Evolutionary conservation across 305 asterid genomes (phyloP).

Genomic region (Galium porrigens): DNA sequence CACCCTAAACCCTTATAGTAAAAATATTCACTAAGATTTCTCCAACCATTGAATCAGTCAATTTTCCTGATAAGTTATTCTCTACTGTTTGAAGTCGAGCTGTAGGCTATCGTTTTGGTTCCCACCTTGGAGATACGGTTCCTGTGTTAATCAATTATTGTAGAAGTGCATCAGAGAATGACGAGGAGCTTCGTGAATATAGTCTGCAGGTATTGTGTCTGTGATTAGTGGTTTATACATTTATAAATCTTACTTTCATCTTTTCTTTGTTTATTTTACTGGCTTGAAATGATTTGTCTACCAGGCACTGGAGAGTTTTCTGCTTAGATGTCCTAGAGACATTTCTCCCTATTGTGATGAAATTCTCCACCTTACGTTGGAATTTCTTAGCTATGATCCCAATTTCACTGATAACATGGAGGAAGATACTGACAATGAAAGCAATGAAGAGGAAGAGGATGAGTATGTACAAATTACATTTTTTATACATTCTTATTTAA

Average conservation of each 20-base stretch:
- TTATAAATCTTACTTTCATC: not conserved
- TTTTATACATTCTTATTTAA: constrained; percentile 10
- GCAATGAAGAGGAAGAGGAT: constrained; percentile 80
- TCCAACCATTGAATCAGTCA: too few relatives aligned
- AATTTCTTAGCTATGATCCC: constrained; percentile 89
- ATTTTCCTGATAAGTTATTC: not conserved
- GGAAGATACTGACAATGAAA: constrained; percentile 79
- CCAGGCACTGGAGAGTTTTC: constrained; percentile 90
- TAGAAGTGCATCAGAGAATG: constrained; percentile 90
- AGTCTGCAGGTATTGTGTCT: constrained; percentile 67
- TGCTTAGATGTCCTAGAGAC: constrained; percentile 90
- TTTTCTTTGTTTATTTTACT: constrained; percentile 4
- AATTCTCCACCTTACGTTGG: constrained; percentile 69
- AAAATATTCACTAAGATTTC: too few relatives aligned
- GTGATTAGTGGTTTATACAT: not conserved
- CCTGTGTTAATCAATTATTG: constrained; percentile 73
- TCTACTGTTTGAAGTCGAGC: constrained; percentile 47
- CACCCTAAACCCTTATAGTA: too few relatives aligned
- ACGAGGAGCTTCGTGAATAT: constrained; percentile 95
- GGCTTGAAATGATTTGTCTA: constrained; percentile 12
- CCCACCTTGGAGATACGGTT: constrained; percentile 91
- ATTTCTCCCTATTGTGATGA: constrained; percentile 67
- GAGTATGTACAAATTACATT: constrained; percentile 45
- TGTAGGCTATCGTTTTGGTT: constrained; percentile 98
- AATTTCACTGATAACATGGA: constrained; percentile 96